Conservation (phyloP, 108 stramenopile species). For the Seminavis robusta region DNA sequence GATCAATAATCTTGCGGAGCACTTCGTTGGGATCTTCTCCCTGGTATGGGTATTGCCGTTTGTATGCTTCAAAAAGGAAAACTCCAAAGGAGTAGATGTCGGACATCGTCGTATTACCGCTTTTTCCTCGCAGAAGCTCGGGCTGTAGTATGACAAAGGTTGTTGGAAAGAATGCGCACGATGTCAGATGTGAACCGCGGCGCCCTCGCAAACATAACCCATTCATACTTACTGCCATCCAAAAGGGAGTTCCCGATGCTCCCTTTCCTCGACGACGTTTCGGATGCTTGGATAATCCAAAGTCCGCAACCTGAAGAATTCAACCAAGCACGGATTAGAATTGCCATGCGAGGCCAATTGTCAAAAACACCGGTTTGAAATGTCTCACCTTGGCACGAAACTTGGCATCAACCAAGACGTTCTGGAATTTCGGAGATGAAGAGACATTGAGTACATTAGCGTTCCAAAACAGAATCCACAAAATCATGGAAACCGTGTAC, state of each 20-base stretch:
- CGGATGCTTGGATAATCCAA: too few relatives aligned
- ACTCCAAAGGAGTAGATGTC: conserved; percentile 68
- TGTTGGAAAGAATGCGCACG: conserved; percentile 44
- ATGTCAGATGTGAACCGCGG: neutral
- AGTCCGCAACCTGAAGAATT: too few relatives aligned
- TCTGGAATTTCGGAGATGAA: too few relatives aligned
- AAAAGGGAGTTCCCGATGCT: conserved; percentile 32
- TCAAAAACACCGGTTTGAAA: conserved; percentile 7
- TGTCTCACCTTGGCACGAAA: conserved; percentile 49
- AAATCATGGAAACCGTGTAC: too few relatives aligned
- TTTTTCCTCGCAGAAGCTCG: conserved; percentile 52
- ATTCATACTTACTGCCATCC: too few relatives aligned
- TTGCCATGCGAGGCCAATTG: neutral
- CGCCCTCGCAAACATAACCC: neutral
- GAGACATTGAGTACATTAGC: too few relatives aligned
- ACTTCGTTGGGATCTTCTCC: conserved; percentile 27
- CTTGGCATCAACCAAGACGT: conserved; percentile 42
- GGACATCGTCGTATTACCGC: conserved; percentile 34
- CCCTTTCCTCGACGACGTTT: conserved; percentile 7
- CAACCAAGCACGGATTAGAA: too few relatives aligned
- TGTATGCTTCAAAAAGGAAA: conserved; percentile 46
- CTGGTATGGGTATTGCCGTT: conserved; percentile 39
- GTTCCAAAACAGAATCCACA: too few relatives aligned
- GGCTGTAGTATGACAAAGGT: too few relatives aligned
- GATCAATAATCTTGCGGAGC: conserved; percentile 14